Evolutionary conservation across 2,329 filamentous ascomycete species (phyloP), one percentile per base, ranked within the genome.

Genomic region (Dactylella cylindrospora): DNA sequence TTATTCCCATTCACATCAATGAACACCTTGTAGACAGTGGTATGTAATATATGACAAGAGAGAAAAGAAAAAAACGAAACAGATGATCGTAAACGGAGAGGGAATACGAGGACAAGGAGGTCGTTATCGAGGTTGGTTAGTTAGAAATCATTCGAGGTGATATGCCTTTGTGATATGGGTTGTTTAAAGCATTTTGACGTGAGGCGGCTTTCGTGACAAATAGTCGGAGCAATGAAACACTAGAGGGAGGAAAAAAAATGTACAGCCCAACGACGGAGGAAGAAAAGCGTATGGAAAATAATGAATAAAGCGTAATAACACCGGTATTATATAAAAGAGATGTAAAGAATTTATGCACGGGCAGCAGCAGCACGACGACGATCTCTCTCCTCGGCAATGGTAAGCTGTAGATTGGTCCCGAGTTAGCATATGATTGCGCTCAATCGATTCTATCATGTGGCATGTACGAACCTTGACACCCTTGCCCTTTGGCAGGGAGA

Each of bases 401-500:
- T 85, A 77, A 97, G 89, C 89, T 83, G 55, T 46, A 67, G 47
- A 50, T 44, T 22, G 17, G 5, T 65, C 71, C 67, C 73, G 5
- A 28, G 51, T 65, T 64, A 66, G 61, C 33, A 6, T 33, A 13
- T 17, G 26, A 31, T 22, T 12, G 25, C 6, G 19, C 31, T 5
- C 22, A 4, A 17, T 15, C 28, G 13, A 39, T 5, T 33, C 6
- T 15, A 45, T 3, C 12, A 40, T 23, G 29, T 43, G 8, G 19
- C 26, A 50, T 29, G 68, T 32, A 71, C 75, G 44, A 74, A 80
- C 78, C 77, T 96, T 95, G 82, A 98, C 93, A 88, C 93, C 93
- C 85, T 96, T 96, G 81, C 93, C 93, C 89, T 97, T 98, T 77
- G 93, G 94, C 76, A 98, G 85, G 73, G 88, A 95, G 80, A 98